Percentiles rank a stretch among this genome's conserved stretches.
These are phyloP conservation scores for Trichomonascus vanleenenianus DNA, from an alignment of 805 yeast species.

Conservation along the genomic window DNA sequence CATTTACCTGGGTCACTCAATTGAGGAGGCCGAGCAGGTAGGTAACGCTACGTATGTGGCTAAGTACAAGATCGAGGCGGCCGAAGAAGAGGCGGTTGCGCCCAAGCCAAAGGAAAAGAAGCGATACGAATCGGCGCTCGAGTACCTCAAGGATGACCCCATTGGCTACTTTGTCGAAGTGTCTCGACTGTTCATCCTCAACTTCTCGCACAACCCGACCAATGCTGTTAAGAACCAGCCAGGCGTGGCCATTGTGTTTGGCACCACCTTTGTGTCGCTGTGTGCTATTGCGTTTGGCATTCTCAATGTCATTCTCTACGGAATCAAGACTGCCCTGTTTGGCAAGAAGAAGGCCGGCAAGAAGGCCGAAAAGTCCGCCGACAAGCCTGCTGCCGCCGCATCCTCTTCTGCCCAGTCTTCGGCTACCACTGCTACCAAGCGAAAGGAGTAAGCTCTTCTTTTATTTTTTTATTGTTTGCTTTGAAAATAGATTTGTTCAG, in stretches of 20 bases:
- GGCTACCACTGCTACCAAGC: slow-evolving; percentile 15
- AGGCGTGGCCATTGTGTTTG: slow-evolving; percentile 26
- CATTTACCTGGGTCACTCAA: slow-evolving; percentile 75
- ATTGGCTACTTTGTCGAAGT: slow-evolving; percentile 23
- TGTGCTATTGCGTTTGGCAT: slow-evolving; percentile 23
- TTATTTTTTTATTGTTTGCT: not conserved
- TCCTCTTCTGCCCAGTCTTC: slow-evolving; percentile 5
- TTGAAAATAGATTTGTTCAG: not conserved
- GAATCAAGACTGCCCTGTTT: slow-evolving; percentile 2
- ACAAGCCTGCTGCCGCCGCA: not conserved
- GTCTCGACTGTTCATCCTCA: slow-evolving; percentile 23
- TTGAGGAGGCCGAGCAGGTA: slow-evolving; percentile 74
- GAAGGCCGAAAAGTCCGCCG: slow-evolving; percentile 6
- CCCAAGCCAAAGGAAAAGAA: slow-evolving; percentile 19
- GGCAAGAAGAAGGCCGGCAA: slow-evolving; percentile 1
- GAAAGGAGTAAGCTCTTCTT: slow-evolving; percentile 5
- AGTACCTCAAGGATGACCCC: slow-evolving; percentile 29
- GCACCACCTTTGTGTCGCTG: slow-evolving; percentile 18
- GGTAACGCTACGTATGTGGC: slow-evolving; percentile 67
- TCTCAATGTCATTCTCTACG: slow-evolving; percentile 15
- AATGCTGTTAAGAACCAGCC: slow-evolving; percentile 31
- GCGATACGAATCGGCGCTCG: slow-evolving; percentile 19
- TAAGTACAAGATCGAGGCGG: slow-evolving; percentile 28
- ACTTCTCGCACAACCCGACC: slow-evolving; percentile 25
- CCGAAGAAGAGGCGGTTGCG: slow-evolving; percentile 20